These are phyloP conservation scores for Diaporthe aspalathi DNA, from an alignment of 2,329 filamentous ascomycete genomes.

Conservation along the genomic window DNA sequence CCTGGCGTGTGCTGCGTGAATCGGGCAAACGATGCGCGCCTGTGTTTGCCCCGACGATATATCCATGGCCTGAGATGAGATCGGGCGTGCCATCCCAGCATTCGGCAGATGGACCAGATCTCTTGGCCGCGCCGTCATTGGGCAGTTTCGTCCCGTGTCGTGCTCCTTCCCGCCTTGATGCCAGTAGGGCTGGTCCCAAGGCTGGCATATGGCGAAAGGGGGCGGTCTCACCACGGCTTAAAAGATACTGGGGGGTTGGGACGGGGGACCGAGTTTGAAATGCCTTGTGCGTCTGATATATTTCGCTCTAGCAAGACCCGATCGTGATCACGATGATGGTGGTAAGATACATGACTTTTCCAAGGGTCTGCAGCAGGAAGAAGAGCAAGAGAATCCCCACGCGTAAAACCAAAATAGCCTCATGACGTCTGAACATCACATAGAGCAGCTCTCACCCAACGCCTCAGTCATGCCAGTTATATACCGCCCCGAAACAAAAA, in stretches of 20 bases:
- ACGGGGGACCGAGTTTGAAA: background rate
- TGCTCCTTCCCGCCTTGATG: background rate
- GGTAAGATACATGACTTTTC: background rate
- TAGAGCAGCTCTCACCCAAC: slow-evolving; percentile 29
- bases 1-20: slow-evolving; percentile 11
- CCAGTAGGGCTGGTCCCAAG: background rate
- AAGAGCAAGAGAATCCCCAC: background rate
- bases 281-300: slow-evolving; percentile 18
- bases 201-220: slow-evolving; percentile 1
- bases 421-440: slow-evolving; percentile 32
- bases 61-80: slow-evolving; percentile 7
- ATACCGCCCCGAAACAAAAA: slow-evolving; percentile 18
- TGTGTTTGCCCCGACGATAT: background rate
- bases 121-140: slow-evolving; percentile 14
- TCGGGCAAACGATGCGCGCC: slow-evolving; percentile 9
- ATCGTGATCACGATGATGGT: background rate
- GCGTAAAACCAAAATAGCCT: background rate
- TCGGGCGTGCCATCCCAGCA: slow-evolving; percentile 13
- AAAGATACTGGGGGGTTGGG: too few species aligned
- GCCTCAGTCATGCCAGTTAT: slow-evolving; percentile 40
- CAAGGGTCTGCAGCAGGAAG: background rate
- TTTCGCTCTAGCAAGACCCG: slow-evolving; percentile 24
- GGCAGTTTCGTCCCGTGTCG: slow-evolving; percentile 23
- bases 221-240: slow-evolving; percentile 11
- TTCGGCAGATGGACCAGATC: slow-evolving; percentile 26